Evolutionary conservation across 1,139 yeast genomes (phyloP), one percentile per base, ranked within the genome.

Genomic region (Suhomyces bribrorum): DNA sequence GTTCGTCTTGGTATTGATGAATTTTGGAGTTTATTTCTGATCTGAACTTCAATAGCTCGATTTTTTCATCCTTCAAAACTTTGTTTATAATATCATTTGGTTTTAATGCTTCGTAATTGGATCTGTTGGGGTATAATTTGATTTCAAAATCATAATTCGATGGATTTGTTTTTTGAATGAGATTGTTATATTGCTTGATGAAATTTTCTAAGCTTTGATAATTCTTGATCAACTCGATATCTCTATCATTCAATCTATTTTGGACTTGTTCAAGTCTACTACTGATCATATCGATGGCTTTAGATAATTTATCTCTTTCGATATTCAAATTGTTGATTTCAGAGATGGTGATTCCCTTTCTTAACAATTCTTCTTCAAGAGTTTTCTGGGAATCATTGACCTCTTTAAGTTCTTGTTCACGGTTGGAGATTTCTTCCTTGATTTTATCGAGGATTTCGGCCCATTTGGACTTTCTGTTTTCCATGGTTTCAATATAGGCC

Each of bases 401-500:
- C 3, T 62, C 61, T 5, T 56, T 57, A 13, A 78, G 62, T 40
- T 76, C 79, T 18, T 54, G 53, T 36, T 73, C 75, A 27, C 79
- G 73, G 20, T 63, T 60, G 2, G 56, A 61, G 31, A 83, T 73
- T 53, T 85, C 94, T 8, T 60, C 62, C 24, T 70, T 66, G 41
- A 85, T 75, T 48, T 79, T 79, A 16, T 69, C 68, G 37, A 85
- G 57, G 29, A 79, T 75, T 20, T 66, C 65, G 3, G 74, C 68
- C 94, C 95, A 85, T 55, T 81, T 82, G 5, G 62, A 54, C 51
- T 83, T 83, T 41, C 87, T 70, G 24, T 70, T 65, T 47, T 82
- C 79, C 77, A 86, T 81, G 8, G 80, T 71, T 34, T 79, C 81
- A 35, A 86, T 81, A 54, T 85, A 86, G 14, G 80, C 83, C 50